Conservation (phyloP, 2,329 filamentous ascomycete genomes). For the Penicillium sp. region DNA sequence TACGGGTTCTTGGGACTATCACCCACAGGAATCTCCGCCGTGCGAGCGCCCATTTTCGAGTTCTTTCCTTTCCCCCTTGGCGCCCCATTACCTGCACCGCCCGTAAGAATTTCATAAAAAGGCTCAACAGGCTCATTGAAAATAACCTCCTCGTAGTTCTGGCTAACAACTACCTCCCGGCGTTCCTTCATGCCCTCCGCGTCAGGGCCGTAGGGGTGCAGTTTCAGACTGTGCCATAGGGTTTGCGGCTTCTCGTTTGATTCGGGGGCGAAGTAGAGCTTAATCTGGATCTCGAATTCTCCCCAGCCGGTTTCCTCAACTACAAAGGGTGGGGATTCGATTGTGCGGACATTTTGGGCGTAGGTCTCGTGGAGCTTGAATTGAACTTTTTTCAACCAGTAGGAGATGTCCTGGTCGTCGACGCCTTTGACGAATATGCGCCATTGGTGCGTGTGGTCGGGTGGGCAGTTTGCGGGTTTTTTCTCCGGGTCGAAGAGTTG, state of each 20-base stretch:
- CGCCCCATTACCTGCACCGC: constrained; percentile 56
- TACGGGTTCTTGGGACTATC: constrained; percentile 70
- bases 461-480: constrained; percentile 71
- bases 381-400: constrained; percentile 95
- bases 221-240: constrained; percentile 85
- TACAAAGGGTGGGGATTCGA: constrained; percentile 78
- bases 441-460: constrained; percentile 96
- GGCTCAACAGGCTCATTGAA: constrained; percentile 96
- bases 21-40: constrained; percentile 70
- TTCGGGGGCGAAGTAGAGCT: constrained; percentile 87
- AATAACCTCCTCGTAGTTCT: constrained; percentile 88
- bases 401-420: constrained; percentile 85
- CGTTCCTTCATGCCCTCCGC: constrained; percentile 70
- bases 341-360: constrained; percentile 80
- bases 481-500: constrained; percentile 72
- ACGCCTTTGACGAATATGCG: constrained; percentile 88
- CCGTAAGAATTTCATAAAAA: constrained; percentile 83
- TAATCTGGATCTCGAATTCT: constrained; percentile 94
- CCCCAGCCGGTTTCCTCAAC: constrained; percentile 95
- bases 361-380: constrained; percentile 99
- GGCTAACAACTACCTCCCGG: constrained; percentile 66
- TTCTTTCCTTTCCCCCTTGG: constrained; percentile 59
- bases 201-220: constrained; percentile 81
- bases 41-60: constrained; percentile 56
- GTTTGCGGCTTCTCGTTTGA: constrained; percentile 91